Conservation (phyloP, 2,329 filamentous ascomycete genomes). For the Botrytis elliptica region DNA sequence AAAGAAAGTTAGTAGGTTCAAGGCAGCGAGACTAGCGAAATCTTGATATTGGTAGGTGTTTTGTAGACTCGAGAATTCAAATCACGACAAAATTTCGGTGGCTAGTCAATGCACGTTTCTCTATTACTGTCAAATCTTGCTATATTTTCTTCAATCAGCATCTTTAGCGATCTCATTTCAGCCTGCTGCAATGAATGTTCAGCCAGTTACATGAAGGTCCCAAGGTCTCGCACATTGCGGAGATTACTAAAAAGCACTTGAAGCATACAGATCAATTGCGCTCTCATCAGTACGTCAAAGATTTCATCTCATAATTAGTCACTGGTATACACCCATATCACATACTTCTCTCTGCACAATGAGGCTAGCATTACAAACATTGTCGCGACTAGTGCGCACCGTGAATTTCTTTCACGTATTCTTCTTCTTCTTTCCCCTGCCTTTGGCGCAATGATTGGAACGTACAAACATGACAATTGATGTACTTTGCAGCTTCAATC, state of each 20-base stretch:
- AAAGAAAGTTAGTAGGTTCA: constrained; percentile 70
- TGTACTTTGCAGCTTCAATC: constrained; percentile 52
- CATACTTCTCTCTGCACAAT: background rate
- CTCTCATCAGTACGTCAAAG: background rate
- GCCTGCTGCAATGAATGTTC: background rate
- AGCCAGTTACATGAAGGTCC: background rate
- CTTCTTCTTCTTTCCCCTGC: background rate
- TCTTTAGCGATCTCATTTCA: background rate
- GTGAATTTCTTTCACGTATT: background rate
- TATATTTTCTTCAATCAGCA: background rate
- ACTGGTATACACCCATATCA: background rate
- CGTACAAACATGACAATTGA: constrained; percentile 19
- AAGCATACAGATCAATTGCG: background rate
- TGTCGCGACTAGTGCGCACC: background rate
- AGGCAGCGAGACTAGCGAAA: constrained; percentile 63
- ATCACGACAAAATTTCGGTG: background rate
- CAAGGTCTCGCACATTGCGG: background rate
- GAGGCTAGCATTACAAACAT: background rate
- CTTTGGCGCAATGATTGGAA: background rate
- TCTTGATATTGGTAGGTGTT: constrained; percentile 16
- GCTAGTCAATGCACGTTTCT: background rate
- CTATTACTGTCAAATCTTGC: background rate
- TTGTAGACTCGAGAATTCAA: constrained; percentile 14
- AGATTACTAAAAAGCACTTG: background rate
- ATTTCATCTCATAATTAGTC: background rate